Conservation (phyloP, 2,329 filamentous ascomycete species). For the Venturia aucupariae region DNA sequence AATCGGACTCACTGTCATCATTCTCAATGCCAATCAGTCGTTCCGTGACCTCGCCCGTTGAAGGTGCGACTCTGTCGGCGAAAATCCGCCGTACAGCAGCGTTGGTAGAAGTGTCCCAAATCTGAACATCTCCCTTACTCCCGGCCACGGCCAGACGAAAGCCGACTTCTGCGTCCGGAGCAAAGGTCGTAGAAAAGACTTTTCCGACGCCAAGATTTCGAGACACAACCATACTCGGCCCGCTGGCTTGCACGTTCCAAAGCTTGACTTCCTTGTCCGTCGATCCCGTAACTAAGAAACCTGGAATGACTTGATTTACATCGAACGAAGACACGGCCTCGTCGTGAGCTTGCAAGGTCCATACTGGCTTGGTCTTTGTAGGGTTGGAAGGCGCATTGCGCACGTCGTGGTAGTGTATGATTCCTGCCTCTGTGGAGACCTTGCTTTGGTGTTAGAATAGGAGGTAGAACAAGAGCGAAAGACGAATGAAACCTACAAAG, state of each 20-base stretch:
- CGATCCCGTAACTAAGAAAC: conserved; percentile 87
- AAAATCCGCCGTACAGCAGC: conserved; percentile 76
- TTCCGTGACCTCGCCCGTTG: conserved; percentile 54
- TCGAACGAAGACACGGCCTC: conserved; percentile 87
- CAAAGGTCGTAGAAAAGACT: conserved; percentile 85
- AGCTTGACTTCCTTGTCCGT: conserved; percentile 94
- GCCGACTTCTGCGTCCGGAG: conserved; percentile 79
- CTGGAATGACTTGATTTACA: conserved; percentile 80
- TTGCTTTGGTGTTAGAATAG: conserved; percentile 16
- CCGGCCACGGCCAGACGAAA: conserved; percentile 91
- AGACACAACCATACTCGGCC: conserved; percentile 82
- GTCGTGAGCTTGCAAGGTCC: conserved; percentile 94
- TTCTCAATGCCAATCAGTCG: conserved; percentile 65
- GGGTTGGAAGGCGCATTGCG: conserved; percentile 67
- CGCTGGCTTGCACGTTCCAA: conserved; percentile 77
- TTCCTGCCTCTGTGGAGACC: conserved; percentile 76
- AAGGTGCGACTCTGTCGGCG: conserved; percentile 48
- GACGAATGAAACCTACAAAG: conserved; percentile 50
- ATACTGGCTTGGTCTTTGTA: conserved; percentile 70
- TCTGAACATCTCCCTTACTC: conserved; percentile 83
- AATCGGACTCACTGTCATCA: conserved; percentile 54
- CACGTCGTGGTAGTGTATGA: conserved; percentile 86
- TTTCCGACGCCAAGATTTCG: conserved; percentile 90
- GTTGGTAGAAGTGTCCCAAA: conserved; percentile 97
- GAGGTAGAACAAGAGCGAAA: neutral